Percentiles rank a stretch among this genome's conserved stretches.
These are phyloP conservation scores for Thermochaetoides thermophila DNA, from an alignment of 495 filamentous ascomycete genomes.

Conservation along the genomic window DNA sequence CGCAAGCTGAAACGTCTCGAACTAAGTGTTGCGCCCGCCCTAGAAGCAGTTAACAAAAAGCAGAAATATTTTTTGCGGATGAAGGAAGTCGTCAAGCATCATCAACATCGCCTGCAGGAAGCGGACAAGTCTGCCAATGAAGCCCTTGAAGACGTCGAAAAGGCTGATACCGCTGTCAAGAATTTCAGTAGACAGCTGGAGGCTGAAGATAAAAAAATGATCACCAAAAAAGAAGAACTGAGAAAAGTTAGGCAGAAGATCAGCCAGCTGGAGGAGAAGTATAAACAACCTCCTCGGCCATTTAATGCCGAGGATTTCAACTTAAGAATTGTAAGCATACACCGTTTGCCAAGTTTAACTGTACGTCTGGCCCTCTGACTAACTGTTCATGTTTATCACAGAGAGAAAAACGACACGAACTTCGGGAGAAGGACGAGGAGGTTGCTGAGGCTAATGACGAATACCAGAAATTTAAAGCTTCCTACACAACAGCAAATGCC, in stretches of 20 bases:
- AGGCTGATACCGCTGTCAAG: constrained; percentile 34
- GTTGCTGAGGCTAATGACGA: too few species aligned
- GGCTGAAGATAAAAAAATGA: too few species aligned
- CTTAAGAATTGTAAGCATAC: constrained; percentile 34
- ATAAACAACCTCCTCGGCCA: constrained; percentile 30
- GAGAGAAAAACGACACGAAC: constrained; percentile 29
- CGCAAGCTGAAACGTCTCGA: constrained; percentile 42
- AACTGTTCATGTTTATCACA: constrained; percentile 1
- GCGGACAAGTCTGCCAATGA: constrained; percentile 39
- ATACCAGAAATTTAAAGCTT: too few species aligned
- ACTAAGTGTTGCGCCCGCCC: constrained; percentile 47
- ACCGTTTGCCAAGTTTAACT: neutral
- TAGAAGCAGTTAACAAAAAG: constrained; percentile 51
- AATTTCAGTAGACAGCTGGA: constrained; percentile 34
- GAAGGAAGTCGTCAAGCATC: constrained; percentile 33
- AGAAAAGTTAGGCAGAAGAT: constrained; percentile 31
- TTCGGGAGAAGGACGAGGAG: constrained; percentile 20
- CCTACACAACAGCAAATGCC: too few species aligned
- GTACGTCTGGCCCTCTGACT: neutral
- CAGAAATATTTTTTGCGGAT: constrained; percentile 39
- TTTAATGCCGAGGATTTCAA: constrained; percentile 39
- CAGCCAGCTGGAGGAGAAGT: constrained; percentile 26
- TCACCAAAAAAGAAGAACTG: constrained; percentile 37
- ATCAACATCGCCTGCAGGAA: constrained; percentile 34
- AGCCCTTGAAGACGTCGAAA: constrained; percentile 33